Conservation (phyloP, 164 flowering plant species). For the Sextonia rubra region DNA sequence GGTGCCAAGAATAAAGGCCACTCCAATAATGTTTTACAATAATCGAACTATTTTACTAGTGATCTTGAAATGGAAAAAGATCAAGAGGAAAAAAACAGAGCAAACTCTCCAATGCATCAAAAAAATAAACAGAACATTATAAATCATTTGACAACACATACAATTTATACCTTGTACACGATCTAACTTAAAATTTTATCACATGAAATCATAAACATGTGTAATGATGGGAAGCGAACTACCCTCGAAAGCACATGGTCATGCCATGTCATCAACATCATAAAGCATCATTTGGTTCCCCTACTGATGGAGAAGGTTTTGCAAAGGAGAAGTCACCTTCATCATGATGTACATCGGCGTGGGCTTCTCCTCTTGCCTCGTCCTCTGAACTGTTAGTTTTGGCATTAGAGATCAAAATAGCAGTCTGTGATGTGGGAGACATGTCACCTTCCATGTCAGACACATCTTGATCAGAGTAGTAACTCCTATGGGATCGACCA, state of each 20-base stretch:
- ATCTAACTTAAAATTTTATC: not conserved
- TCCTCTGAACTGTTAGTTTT: slow-evolving; percentile 9
- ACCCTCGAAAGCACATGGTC: not conserved
- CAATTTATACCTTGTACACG: not conserved
- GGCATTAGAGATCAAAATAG: slow-evolving; percentile 19
- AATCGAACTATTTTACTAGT: too few species aligned
- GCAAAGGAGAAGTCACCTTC: slow-evolving; percentile 19
- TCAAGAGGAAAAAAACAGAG: too few species aligned
- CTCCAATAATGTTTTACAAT: too few species aligned
- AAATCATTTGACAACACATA: not conserved
- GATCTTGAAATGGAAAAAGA: too few species aligned
- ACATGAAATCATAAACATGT: not conserved
- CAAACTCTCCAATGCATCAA: too few species aligned
- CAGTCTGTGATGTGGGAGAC: slow-evolving; percentile 14
- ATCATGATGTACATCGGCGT: not conserved
- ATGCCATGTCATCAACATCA: too few species aligned
- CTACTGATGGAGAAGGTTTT: slow-evolving; percentile 1
- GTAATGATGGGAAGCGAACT: not conserved
- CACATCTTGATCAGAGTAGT: slow-evolving; percentile 22
- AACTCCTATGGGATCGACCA: not conserved
- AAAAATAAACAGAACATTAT: too few species aligned
- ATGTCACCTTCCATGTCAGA: slow-evolving; percentile 27
- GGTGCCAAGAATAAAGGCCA: too few species aligned
- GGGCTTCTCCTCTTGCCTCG: slow-evolving; percentile 4
- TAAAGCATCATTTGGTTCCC: not conserved